Evolutionary conservation across 768 basidiomycete genomes (phyloP).

Genomic region (Suillus fuscotomentosus): DNA sequence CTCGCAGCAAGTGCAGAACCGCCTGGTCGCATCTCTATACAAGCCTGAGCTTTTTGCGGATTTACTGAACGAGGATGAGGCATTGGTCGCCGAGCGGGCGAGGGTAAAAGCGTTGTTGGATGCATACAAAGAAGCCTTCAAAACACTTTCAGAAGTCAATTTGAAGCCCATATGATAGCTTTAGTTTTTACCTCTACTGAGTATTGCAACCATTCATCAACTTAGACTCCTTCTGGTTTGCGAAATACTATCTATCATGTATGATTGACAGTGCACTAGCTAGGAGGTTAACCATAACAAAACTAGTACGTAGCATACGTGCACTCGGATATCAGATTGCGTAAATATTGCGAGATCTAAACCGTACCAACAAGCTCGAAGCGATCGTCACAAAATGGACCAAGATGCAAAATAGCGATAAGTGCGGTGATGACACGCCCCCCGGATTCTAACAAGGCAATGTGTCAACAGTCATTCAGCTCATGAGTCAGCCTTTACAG

Average conservation of each 20-base stretch:
- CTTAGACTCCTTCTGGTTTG: not conserved
- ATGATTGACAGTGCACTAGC: not conserved
- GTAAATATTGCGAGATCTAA: slow-evolving; percentile 21
- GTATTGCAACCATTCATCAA: not conserved
- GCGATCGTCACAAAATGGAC: slow-evolving; percentile 16
- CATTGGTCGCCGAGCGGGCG: slow-evolving; percentile 88
- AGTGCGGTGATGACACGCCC: not conserved
- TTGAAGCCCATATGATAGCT: slow-evolving; percentile 54
- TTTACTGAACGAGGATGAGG: slow-evolving; percentile 93
- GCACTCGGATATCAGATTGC: not conserved
- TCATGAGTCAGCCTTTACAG: slow-evolving; percentile 55
- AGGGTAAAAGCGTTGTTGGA: slow-evolving; percentile 93
- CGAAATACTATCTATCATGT: not conserved
- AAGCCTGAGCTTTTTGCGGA: slow-evolving; percentile 92
- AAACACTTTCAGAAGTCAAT: slow-evolving; percentile 79
- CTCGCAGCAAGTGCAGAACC: slow-evolving; percentile 95
- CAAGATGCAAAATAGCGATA: slow-evolving; percentile 12
- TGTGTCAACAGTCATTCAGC: not conserved
- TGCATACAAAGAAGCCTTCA: slow-evolving; percentile 94
- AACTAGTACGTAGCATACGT: not conserved
- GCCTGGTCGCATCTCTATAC: slow-evolving; percentile 91
- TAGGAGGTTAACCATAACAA: not conserved
- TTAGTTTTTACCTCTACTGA: not conserved
- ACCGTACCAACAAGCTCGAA: slow-evolving; percentile 19
- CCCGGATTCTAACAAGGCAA: not conserved